Evolutionary conservation across 1,284 basidiomycete genomes (phyloP), one percentile per base, ranked within the genome.

Genomic region (Boletus semigastroideus): DNA sequence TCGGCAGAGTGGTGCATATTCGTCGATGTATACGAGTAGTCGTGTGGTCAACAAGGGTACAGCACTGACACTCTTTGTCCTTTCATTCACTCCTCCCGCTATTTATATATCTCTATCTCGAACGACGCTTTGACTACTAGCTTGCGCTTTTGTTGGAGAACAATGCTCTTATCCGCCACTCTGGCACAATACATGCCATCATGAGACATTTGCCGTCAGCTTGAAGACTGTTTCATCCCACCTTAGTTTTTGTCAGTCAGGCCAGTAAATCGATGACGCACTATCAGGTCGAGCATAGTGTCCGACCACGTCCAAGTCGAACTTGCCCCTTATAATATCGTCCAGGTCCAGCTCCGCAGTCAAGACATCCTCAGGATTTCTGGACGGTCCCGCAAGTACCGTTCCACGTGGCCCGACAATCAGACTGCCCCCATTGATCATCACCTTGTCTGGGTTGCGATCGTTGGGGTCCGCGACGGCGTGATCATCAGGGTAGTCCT

Each of bases 271-370:
- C 12, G 31, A 11, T 17, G 9, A 64, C 81, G 60, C 60, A 84
- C 82, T 67, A 65, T 87, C 85, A 36, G 79, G 75, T 52, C 87
- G 66, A 1, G 83, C 76, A 66, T 90, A 89, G 68, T 88, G 85
- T 16, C 87, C 88, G 0, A 79, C 77, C 4, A 79, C 75, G 63
- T 90, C 88, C 51, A 90, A 69, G 64, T 90, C 87, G 60, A 87
- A 84, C 68, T 87, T 87, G 27, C 85, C 86, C 43, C 86, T 73
- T 5, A 80, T 56, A 46, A 83, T 71, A 52, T 84, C 79, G 52
- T 82, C 76, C 53, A 86, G 62, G 64, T 88, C 82, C 49, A 90
- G 63, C 58, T 84, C 78, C 1, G 84, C 87, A 5, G 80, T 82
- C 42, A 90, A 63, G 0, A 87, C 72, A 12, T 83, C 87, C 59